Evolutionary conservation across 1,284 basidiomycete genomes (phyloP).

Genomic region (Pyrrhoderma lamaoense): DNA sequence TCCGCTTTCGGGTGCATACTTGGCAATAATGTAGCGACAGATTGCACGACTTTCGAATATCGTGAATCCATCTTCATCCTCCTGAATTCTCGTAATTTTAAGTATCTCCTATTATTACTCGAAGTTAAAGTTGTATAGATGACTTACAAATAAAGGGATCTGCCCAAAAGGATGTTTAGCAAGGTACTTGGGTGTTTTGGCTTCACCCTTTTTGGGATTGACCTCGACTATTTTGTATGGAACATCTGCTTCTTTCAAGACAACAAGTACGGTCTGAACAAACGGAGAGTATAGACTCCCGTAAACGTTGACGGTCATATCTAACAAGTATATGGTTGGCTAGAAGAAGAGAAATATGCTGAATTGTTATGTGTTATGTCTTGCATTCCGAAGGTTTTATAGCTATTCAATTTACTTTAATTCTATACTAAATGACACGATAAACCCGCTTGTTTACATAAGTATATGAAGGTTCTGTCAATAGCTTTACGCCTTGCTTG

Average conservation of each 20-base stretch:
- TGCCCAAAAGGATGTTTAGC: too few relatives aligned
- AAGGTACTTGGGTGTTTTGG: slow-evolving; percentile 40
- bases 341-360: too few relatives aligned
- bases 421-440: too few relatives aligned
- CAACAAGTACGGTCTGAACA: slow-evolving; percentile 14
- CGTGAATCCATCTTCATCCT: slow-evolving; percentile 32
- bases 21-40: slow-evolving; percentile 39
- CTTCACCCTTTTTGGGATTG: slow-evolving; percentile 26
- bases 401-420: too few relatives aligned
- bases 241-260: slow-evolving; percentile 17
- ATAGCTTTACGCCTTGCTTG: too few relatives aligned
- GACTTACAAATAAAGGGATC: too few relatives aligned
- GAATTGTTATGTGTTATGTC: too few relatives aligned
- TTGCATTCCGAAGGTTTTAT: too few relatives aligned
- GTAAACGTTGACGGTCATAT: slow-evolving; percentile 16
- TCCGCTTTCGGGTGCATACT: slow-evolving; percentile 26
- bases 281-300: slow-evolving; percentile 18
- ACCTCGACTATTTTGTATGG: slow-evolving; percentile 18
- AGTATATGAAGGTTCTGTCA: too few relatives aligned
- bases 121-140: too few relatives aligned
- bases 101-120: too few relatives aligned
- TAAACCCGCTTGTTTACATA: too few relatives aligned
- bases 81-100: slow-evolving; percentile 22
- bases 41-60: slow-evolving; percentile 51
- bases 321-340: neutral